Evolutionary conservation across 1,284 basidiomycete genomes (phyloP).

Genomic region (Ustilago cynodontis): DNA sequence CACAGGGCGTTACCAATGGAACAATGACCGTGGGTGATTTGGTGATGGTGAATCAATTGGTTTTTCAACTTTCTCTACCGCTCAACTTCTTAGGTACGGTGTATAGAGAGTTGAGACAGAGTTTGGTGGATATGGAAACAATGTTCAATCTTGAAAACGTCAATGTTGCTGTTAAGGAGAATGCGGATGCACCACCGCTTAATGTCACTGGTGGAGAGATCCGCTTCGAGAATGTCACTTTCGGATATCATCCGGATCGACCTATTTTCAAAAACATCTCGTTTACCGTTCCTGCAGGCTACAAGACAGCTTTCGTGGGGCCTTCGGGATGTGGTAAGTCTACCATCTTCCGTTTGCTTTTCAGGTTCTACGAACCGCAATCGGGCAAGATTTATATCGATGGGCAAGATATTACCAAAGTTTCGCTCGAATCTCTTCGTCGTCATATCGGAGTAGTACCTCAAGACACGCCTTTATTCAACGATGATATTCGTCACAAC

Average conservation of each 20-base stretch:
- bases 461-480: slow-evolving; percentile 97
- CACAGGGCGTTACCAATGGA: slow-evolving; percentile 91
- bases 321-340: slow-evolving; percentile 98
- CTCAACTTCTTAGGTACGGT: slow-evolving; percentile 97
- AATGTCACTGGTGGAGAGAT: slow-evolving; percentile 84
- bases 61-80: slow-evolving; percentile 95
- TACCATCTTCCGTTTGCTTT: slow-evolving; percentile 92
- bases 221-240: slow-evolving; percentile 89
- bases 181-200: slow-evolving; percentile 78
- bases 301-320: slow-evolving; percentile 95
- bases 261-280: slow-evolving; percentile 83
- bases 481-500: slow-evolving; percentile 93
- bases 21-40: slow-evolving; percentile 98
- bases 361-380: slow-evolving; percentile 90
- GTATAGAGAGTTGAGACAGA: slow-evolving; percentile 95
- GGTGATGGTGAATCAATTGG: slow-evolving; percentile 99
- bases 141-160: slow-evolving; percentile 91
- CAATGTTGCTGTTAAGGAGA: slow-evolving; percentile 82
- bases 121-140: slow-evolving; percentile 95
- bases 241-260: slow-evolving; percentile 89
- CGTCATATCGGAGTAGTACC: slow-evolving; percentile 90
- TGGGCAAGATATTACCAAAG: slow-evolving; percentile 83
- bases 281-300: slow-evolving; percentile 94
- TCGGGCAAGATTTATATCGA: slow-evolving; percentile 86
- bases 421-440: slow-evolving; percentile 82